Conservation (phyloP, 2,329 filamentous ascomycete genomes). For the Alternaria sp. region DNA sequence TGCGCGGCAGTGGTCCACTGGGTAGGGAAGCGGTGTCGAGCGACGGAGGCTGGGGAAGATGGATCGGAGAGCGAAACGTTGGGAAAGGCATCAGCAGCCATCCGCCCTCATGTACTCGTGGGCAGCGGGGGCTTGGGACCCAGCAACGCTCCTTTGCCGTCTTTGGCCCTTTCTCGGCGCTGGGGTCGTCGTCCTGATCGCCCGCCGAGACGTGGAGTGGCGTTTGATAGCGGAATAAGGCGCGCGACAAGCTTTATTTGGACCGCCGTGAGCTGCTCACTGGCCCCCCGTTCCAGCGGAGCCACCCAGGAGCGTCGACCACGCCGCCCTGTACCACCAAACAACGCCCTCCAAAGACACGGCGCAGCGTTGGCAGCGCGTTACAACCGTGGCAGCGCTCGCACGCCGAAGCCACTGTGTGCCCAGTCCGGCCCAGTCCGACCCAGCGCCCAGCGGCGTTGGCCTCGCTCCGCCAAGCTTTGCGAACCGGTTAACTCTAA, state of each 20-base stretch:
- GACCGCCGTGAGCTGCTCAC: slow-evolving; percentile 42
- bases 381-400: background rate
- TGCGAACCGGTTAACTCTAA: slow-evolving; percentile 44
- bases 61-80: slow-evolving; percentile 25
- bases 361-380: background rate
- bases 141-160: slow-evolving; percentile 27
- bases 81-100: slow-evolving; percentile 31
- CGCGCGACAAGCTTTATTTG: slow-evolving; percentile 52
- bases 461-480: slow-evolving; percentile 41
- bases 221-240: slow-evolving; percentile 49
- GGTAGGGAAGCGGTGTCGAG: slow-evolving; percentile 1
- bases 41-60: slow-evolving; percentile 8
- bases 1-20: slow-evolving; percentile 19
- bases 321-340: slow-evolving; percentile 3
- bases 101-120: slow-evolving; percentile 34
- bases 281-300: slow-evolving; percentile 28
- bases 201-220: slow-evolving; percentile 48
- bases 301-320: slow-evolving; percentile 5
- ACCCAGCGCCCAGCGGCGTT: slow-evolving; percentile 28
- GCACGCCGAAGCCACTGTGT: slow-evolving; percentile 8
- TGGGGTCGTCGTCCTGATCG: slow-evolving; percentile 45
- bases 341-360: background rate
- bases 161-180: slow-evolving; percentile 43
- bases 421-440: slow-evolving; percentile 41
- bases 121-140: slow-evolving; percentile 29